Percentiles rank a stretch among this genome's conserved stretches.
Evolutionary conservation across 495 filamentous ascomycete species (phyloP).

Genomic region (Tuber melanosporum): DNA sequence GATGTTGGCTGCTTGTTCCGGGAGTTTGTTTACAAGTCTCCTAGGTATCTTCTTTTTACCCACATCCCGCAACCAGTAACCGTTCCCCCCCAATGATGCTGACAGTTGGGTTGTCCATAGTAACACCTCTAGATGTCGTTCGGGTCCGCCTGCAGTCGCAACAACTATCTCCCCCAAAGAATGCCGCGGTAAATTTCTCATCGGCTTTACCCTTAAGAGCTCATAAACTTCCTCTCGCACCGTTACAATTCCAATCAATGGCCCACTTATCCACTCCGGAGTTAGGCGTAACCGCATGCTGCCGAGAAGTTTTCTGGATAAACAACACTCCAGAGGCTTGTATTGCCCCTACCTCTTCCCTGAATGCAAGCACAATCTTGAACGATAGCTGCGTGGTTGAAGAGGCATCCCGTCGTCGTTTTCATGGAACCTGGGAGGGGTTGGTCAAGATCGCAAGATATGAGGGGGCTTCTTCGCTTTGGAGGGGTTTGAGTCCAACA

Average conservation of each 20-base stretch:
- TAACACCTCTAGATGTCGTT: conserved; percentile 94
- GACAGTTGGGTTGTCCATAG: conserved; percentile 45
- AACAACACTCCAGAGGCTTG: conserved; percentile 80
- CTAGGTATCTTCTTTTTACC: conserved; percentile 58
- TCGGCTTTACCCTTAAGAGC: conserved; percentile 29
- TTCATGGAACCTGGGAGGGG: conserved; percentile 86
- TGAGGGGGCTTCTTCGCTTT: conserved; percentile 78
- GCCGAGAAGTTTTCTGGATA: conserved; percentile 94
- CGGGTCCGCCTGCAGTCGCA: conserved; percentile 92
- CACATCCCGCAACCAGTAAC: background rate
- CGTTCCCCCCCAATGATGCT: background rate
- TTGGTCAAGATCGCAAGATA: conserved; percentile 93
- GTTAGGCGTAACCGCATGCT: conserved; percentile 90
- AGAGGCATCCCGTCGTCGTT: conserved; percentile 71
- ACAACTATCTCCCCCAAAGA: conserved; percentile 47
- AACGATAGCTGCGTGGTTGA: conserved; percentile 75
- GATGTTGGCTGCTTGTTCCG: conserved; percentile 88
- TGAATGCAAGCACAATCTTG: conserved; percentile 38
- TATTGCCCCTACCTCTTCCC: conserved; percentile 48
- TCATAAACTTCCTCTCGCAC: conserved; percentile 36
- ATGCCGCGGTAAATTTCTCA: conserved; percentile 40
- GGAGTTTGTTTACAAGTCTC: conserved; percentile 81
- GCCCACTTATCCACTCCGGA: conserved; percentile 47
- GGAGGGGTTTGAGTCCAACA: conserved; percentile 88
- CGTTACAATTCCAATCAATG: conserved; percentile 40